Conservation (phyloP, 805 yeast species). For the Yamadazyma tumulicola region DNA sequence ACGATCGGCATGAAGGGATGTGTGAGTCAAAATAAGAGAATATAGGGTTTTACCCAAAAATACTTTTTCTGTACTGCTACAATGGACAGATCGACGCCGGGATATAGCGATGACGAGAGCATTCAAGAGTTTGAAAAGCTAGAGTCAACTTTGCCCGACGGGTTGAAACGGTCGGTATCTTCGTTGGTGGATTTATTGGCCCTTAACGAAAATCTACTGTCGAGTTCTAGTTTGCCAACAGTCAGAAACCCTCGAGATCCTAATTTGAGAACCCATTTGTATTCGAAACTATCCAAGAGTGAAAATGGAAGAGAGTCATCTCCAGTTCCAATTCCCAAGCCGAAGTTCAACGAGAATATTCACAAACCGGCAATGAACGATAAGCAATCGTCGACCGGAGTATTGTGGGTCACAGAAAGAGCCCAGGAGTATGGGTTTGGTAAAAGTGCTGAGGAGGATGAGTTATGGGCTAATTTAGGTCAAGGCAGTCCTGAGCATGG, state of each 20-base stretch:
- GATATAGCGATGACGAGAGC: slow-evolving; percentile 11
- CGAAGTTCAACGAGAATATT: slow-evolving; percentile 40
- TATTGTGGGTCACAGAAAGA: slow-evolving; percentile 61
- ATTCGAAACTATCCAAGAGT: slow-evolving; percentile 26
- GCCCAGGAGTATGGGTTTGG: slow-evolving; percentile 55
- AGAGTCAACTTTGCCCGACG: slow-evolving; percentile 40
- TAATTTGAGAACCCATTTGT: slow-evolving; percentile 15
- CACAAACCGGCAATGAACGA: slow-evolving; percentile 59
- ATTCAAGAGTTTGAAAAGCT: slow-evolving; percentile 36
- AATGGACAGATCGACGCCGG: background rate
- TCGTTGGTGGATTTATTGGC: slow-evolving; percentile 34
- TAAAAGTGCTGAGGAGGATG: slow-evolving; percentile 26
- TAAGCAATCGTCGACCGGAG: slow-evolving; percentile 59
- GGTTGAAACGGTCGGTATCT: slow-evolving; percentile 35
- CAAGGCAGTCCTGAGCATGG: slow-evolving; percentile 68
- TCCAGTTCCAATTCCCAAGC: slow-evolving; percentile 51
- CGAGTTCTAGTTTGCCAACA: too few relatives aligned
- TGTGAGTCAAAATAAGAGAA: too few relatives aligned
- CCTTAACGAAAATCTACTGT: slow-evolving; percentile 10
- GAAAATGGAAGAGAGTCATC: slow-evolving; percentile 40
- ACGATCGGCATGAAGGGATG: too few relatives aligned
- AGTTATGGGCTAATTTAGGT: slow-evolving; percentile 57
- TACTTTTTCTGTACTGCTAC: too few relatives aligned
- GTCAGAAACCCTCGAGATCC: slow-evolving; percentile 18
- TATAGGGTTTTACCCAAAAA: too few relatives aligned